phyloP scores from a whole-genome alignment of 257 asterid species.

The Penstemon davidsonii region DNA sequence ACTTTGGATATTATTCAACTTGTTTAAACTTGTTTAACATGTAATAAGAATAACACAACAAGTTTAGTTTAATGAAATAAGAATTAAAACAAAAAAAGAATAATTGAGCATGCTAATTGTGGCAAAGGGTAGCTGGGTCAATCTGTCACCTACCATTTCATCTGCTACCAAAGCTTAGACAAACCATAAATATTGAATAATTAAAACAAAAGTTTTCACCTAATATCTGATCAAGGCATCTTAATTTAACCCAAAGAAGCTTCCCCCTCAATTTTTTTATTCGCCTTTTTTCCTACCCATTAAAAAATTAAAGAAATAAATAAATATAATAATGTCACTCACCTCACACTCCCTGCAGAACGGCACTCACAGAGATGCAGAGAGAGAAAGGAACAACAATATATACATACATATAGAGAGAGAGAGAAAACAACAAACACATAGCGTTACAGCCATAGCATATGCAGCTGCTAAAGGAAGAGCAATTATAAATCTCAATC shows the following conservation, averaged over 20 bases:
- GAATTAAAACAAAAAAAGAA: background rate
- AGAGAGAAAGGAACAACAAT: slow-evolving; percentile 34
- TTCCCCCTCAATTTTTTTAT: slow-evolving; percentile 34
- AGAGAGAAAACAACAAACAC: slow-evolving; percentile 14
- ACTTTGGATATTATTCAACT: background rate
- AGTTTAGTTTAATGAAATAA: background rate
- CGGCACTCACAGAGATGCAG: slow-evolving; percentile 25
- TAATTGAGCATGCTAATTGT: background rate
- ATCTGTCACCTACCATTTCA: background rate
- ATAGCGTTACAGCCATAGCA: slow-evolving; percentile 22
- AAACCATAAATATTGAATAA: slow-evolving; percentile 24
- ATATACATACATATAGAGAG: slow-evolving; percentile 27
- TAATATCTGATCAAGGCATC: slow-evolving; percentile 50
- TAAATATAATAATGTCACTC: slow-evolving; percentile 24
- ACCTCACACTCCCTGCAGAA: slow-evolving; percentile 24
- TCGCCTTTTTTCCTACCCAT: slow-evolving; percentile 13
- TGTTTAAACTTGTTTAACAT: background rate
- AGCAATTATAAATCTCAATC: background rate
- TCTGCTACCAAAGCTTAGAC: slow-evolving; percentile 18
- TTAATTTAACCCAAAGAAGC: slow-evolving; percentile 49
- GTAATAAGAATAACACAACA: background rate
- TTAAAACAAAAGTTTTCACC: slow-evolving; percentile 40
- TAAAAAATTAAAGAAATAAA: slow-evolving; percentile 15
- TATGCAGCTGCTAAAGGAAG: background rate
- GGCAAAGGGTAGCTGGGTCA: slow-evolving; percentile 36